phyloP scores from a whole-genome alignment of 495 filamentous ascomycete species.

The Penicillium subrubescens region DNA sequence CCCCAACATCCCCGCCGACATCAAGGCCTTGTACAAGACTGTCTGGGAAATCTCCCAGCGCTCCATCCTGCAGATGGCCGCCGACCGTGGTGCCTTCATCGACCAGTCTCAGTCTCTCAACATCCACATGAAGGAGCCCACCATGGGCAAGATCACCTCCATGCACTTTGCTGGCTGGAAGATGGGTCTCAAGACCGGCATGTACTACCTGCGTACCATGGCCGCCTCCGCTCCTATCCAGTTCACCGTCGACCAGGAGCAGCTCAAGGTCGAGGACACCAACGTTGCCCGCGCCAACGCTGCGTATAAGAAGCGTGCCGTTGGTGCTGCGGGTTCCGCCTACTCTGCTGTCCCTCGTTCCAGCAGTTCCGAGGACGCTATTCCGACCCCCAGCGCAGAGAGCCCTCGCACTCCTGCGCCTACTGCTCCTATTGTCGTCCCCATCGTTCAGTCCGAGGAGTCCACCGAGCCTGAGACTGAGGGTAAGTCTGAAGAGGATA shows the following conservation, averaged over 20 bases:
- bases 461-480: conserved; percentile 65
- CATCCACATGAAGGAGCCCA: conserved; percentile 98
- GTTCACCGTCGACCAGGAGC: conserved; percentile 98
- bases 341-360: conserved; percentile 63
- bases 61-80: conserved; percentile 93
- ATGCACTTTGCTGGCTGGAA: conserved; percentile 99
- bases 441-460: conserved; percentile 40
- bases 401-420: conserved; percentile 76
- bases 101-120: conserved; percentile 98
- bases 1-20: conserved; percentile 90
- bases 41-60: conserved; percentile 99
- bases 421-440: conserved; percentile 41
- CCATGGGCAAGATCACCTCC: conserved; percentile 98
- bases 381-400: conserved; percentile 41
- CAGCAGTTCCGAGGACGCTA: conserved; percentile 31
- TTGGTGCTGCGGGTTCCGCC: conserved; percentile 46
- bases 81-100: conserved; percentile 96
- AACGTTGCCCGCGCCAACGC: conserved; percentile 65
- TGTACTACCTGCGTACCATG: conserved; percentile 99
- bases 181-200: conserved; percentile 97
- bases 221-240: conserved; percentile 96
- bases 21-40: conserved; percentile 98
- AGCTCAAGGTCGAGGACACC: conserved; percentile 85
- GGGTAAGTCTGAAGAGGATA: conserved; percentile 61
- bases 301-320: conserved; percentile 68